Evolutionary conservation across 768 basidiomycete genomes (phyloP).

Genomic region (Mycena chlorophos): DNA sequence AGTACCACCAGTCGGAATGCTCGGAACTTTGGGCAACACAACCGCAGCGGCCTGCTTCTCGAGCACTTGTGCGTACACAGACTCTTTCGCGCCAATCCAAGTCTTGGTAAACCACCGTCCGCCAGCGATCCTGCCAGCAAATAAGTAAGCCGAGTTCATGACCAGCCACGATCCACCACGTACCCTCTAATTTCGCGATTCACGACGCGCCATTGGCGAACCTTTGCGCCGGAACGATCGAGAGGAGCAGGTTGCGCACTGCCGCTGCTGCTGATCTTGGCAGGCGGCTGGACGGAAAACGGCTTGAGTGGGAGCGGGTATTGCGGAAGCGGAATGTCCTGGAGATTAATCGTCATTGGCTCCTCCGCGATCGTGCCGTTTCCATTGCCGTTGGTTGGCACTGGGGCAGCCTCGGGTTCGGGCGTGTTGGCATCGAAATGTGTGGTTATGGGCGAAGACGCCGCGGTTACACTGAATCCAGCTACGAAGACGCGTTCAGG

Average conservation of each 20-base stretch:
- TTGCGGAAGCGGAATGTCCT: conserved; percentile 62
- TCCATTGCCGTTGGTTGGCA: conserved; percentile 17
- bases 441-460: conserved; percentile 66
- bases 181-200: conserved; percentile 64
- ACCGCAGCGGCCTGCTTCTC: conserved; percentile 32
- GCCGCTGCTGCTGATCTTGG: conserved; percentile 73
- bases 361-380: conserved; percentile 39
- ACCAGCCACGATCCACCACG: background rate
- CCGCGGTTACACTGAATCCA: conserved; percentile 70
- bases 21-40: conserved; percentile 39
- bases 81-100: conserved; percentile 88
- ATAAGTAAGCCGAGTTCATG: background rate
- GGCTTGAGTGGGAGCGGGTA: conserved; percentile 83
- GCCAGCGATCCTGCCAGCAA: conserved; percentile 73
- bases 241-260: conserved; percentile 68
- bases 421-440: conserved; percentile 50
- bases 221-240: conserved; percentile 61
- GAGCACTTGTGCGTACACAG: conserved; percentile 50
- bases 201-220: conserved; percentile 72
- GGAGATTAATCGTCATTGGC: conserved; percentile 44
- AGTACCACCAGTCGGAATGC: conserved; percentile 42
- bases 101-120: conserved; percentile 77
- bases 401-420: conserved; percentile 44
- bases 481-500: conserved; percentile 13
- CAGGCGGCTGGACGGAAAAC: conserved; percentile 77